Evolutionary conservation across 2,329 filamentous ascomycete genomes (phyloP), one percentile per base, ranked within the genome.

Genomic region (Stemphylium vesicarium): DNA sequence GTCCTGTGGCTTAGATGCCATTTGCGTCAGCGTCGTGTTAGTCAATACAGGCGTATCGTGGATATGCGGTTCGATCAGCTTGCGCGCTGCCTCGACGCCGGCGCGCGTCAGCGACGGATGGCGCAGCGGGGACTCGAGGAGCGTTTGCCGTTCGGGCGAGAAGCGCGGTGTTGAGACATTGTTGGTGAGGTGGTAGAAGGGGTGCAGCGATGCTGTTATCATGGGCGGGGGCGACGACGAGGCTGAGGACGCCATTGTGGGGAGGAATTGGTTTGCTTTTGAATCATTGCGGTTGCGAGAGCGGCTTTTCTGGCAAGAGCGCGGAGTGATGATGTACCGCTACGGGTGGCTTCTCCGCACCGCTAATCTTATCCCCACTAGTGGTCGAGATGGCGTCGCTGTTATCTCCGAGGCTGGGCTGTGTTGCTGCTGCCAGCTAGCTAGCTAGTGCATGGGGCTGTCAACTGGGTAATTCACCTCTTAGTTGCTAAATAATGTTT

Each of bases 21-120:
- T 80, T 11, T 70, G 74, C 65, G 89, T 85, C 56, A 98, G 83
- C 0, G 91, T 93, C 16, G 82, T 81, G 77, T 88, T 92, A 52
- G 92, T 96, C 8, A 94, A 80, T 24, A 96, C 86, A 2, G 93
- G 92, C 7, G 94, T 98, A 66, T 80, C 82, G 80, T 97, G 91
- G 72, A 98, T 85, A 78, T 91, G 85, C 1, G 84, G 81, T 68
- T 85, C 81, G 73, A 98, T 92, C 45, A 91, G 82, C 41, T 81
- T 76, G 78, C 92, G 88, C 4, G 94, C 94, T 20, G 81, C 81
- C 47, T 85, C 69, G 33, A 98, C 87, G 12, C 90, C 92, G 46
- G 80, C 77, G 40, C 91, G 87, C 15, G 86, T 91, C 18, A 97
- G 83, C 3, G 89, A 88, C 5, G 81, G 40, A 13, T 36, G 85